A percentile compares a stretch with the other conserved stretches of the same genome.
phyloP scores from a whole-genome alignment of 2,329 filamentous ascomycete genomes.

The Tolypocladium tundrense region DNA sequence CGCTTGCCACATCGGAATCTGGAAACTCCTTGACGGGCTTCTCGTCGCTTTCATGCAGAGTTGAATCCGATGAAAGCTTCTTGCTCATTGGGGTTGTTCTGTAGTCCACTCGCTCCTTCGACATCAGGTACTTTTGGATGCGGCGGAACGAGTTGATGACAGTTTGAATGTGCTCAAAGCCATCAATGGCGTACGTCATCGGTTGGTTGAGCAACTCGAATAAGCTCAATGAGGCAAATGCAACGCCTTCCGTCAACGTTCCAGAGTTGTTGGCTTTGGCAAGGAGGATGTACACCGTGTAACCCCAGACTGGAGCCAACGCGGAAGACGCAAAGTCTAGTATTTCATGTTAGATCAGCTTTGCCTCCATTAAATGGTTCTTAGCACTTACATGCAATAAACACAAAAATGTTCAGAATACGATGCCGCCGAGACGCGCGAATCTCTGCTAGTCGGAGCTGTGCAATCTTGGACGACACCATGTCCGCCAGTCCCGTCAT shows the following conservation, averaged over 20 bases:
- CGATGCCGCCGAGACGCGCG: slow-evolving; percentile 16
- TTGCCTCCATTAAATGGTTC: neutral
- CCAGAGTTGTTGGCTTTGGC: slow-evolving; percentile 3
- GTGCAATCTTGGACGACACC: slow-evolving; percentile 20
- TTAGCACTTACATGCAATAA: slow-evolving; percentile 6
- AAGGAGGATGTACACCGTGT: slow-evolving; percentile 8
- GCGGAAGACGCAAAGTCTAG: slow-evolving; percentile 6
- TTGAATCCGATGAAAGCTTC: neutral
- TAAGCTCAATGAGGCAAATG: slow-evolving; percentile 10
- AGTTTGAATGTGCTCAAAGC: slow-evolving; percentile 10
- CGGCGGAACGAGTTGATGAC: slow-evolving; percentile 10
- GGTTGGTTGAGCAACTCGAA: slow-evolving; percentile 11
- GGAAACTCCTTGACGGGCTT: neutral
- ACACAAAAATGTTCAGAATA: slow-evolving; percentile 8
- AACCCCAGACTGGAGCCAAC: slow-evolving; percentile 11
- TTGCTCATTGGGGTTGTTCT: neutral
- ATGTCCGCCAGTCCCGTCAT: slow-evolving; percentile 28
- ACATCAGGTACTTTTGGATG: slow-evolving; percentile 11
- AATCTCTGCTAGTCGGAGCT: slow-evolving; percentile 25
- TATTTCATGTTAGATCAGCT: neutral
- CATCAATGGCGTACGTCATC: slow-evolving; percentile 8
- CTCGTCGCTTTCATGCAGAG: neutral
- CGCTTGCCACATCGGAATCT: neutral
- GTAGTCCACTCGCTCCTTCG: slow-evolving; percentile 8
- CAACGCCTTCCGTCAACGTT: slow-evolving; percentile 9